A percentile compares a stretch with the other conserved stretches of the same genome.
Evolutionary conservation across 2,329 filamentous ascomycete species (phyloP).

Genomic region (Colletotrichum sp.): DNA sequence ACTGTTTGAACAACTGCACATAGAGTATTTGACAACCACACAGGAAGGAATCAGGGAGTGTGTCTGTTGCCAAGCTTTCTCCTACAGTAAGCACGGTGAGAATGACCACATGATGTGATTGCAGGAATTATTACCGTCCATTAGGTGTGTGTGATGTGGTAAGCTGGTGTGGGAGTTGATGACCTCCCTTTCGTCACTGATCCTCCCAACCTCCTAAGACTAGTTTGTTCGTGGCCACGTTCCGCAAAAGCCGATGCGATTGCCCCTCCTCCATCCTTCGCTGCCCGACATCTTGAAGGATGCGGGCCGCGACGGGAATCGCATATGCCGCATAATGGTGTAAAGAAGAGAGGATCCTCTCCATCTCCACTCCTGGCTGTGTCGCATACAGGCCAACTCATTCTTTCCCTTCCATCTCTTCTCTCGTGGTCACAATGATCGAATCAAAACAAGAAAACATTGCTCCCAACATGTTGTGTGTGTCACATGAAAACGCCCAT

Average conservation of each 20-base stretch:
- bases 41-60: background rate
- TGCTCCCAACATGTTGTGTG: background rate
- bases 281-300: background rate
- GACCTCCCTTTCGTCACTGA: background rate
- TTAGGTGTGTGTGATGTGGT: background rate
- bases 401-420: conserved; percentile 1
- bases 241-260: background rate
- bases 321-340: background rate
- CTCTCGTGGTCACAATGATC: conserved; percentile 12
- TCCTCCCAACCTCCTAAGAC: background rate
- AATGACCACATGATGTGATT: background rate
- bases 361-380: background rate
- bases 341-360: background rate
- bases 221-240: background rate
- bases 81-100: background rate
- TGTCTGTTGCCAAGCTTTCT: background rate
- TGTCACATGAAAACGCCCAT: conserved; percentile 16
- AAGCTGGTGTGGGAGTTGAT: background rate
- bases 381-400: background rate
- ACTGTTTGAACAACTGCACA: background rate
- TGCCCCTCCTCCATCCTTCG: background rate
- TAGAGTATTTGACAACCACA: background rate
- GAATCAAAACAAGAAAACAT: background rate
- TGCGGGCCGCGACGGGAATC: background rate
- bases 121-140: background rate